Percentiles rank a stretch among this genome's conserved stretches.
Conservation (phyloP, 495 filamentous ascomycete species). For the Talaromyces adpressus region DNA sequence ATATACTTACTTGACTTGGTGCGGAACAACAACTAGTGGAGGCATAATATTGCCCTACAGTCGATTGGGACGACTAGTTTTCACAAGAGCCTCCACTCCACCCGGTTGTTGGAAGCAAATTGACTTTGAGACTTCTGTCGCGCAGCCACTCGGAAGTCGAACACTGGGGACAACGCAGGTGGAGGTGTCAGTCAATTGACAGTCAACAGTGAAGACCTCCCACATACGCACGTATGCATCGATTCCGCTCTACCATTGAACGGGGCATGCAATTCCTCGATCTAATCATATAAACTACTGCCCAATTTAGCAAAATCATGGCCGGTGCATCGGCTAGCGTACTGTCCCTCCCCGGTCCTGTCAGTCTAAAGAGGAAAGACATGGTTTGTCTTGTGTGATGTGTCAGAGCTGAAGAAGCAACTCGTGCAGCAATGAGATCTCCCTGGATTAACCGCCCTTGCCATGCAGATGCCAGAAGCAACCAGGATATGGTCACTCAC, state of each 20-base stretch:
- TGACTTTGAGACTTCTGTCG: background rate
- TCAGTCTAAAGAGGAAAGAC: background rate
- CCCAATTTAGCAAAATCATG: background rate
- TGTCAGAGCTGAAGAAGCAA: background rate
- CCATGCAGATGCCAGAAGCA: background rate
- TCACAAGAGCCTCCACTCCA: background rate
- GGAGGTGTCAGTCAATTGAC: background rate
- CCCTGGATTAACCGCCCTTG: background rate
- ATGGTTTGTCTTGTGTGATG: background rate
- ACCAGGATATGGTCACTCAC: background rate
- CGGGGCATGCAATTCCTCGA: background rate
- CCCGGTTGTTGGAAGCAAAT: background rate
- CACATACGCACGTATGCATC: background rate
- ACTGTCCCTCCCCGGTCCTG: background rate
- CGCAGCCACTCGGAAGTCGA: constrained; percentile 1
- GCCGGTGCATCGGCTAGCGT: background rate
- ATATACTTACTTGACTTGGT: background rate
- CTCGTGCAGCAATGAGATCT: background rate
- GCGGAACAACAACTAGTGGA: background rate
- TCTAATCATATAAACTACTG: background rate
- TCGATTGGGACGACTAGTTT: background rate
- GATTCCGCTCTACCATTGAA: background rate
- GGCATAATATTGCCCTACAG: background rate
- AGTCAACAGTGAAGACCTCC: background rate
- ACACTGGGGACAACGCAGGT: background rate